Evolutionary conservation across 1,284 basidiomycete genomes (phyloP).

Genomic region (Ceratobasidium sp.): DNA sequence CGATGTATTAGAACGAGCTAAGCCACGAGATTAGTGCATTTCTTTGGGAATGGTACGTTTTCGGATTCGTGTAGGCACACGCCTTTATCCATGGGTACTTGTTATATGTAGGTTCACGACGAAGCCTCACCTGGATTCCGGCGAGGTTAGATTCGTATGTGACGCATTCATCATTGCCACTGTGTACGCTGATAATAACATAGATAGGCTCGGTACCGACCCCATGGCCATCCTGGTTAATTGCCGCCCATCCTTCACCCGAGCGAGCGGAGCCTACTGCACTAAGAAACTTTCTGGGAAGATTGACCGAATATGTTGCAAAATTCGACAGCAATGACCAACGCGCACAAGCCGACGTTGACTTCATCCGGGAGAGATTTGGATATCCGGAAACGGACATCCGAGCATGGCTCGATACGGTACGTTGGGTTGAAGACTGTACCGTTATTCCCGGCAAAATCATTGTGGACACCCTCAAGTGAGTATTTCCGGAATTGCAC

Average conservation of each 20-base stretch:
- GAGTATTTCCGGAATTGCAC: constrained; percentile 41
- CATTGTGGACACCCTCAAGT: constrained; percentile 73
- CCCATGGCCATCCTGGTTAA: constrained; percentile 96
- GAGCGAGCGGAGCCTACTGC: constrained; percentile 59
- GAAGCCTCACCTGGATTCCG: constrained; percentile 85
- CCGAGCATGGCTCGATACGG: constrained; percentile 79
- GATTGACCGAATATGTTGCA: constrained; percentile 68
- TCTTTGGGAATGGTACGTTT: constrained; percentile 83
- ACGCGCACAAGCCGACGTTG: constrained; percentile 65
- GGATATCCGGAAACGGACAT: constrained; percentile 82
- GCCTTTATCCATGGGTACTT: no score
- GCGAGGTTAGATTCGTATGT: constrained; percentile 81
- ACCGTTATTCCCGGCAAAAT: constrained; percentile 65
- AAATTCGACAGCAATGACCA: constrained; percentile 67
- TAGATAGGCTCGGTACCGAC: constrained; percentile 87
- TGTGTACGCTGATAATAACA: constrained; percentile 45
- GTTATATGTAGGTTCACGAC: constrained; percentile 80
- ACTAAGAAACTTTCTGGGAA: constrained; percentile 67
- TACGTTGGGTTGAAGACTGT: constrained; percentile 74
- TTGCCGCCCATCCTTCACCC: constrained; percentile 76
- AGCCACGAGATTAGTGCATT: constrained; percentile 62
- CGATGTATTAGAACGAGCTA: neutral
- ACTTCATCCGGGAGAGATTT: constrained; percentile 78
- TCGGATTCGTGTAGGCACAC: no score
- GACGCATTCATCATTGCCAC: neutral